Conservation (phyloP, 176 grass and related monocot genomes). For the Juncus effusus region DNA sequence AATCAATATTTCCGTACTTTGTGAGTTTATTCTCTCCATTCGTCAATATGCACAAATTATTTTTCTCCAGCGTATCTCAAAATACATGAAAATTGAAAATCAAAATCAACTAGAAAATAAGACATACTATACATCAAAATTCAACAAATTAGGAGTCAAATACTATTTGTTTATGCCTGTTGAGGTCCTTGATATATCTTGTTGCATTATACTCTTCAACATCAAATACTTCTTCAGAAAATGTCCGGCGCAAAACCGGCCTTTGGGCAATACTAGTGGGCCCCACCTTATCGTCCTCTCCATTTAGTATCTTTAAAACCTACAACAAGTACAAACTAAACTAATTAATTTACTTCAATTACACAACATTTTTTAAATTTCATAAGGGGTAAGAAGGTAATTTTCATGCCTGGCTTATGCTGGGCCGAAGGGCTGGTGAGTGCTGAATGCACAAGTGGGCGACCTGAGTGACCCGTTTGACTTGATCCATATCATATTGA, state of each 20-base stretch:
- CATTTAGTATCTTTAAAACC: conserved; percentile 35
- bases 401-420: conserved; percentile 51
- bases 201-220: conserved; percentile 30
- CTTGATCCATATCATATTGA: conserved; percentile 43
- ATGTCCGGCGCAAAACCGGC: neutral
- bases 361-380: neutral
- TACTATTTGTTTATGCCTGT: conserved; percentile 41
- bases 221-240: conserved; percentile 11
- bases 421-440: conserved; percentile 39
- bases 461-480: conserved; percentile 21
- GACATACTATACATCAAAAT: conserved; percentile 5
- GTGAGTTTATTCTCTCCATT: neutral
- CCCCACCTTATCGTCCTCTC: neutral
- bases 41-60: conserved; percentile 5
- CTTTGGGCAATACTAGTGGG: neutral
- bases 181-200: conserved; percentile 39
- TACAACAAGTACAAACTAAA: conserved; percentile 14
- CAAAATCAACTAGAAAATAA: conserved; percentile 10
- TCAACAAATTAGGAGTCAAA: conserved; percentile 37
- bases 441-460: conserved; percentile 48
- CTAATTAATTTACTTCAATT: too few relatives aligned
- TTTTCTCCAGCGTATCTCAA: neutral
- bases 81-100: neutral
- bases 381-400: neutral
- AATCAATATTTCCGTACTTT: neutral